Percentiles rank a stretch among this genome's conserved stretches.
Conservation (phyloP, 2,329 filamentous ascomycete species). For the Trichoderma aggressivum region DNA sequence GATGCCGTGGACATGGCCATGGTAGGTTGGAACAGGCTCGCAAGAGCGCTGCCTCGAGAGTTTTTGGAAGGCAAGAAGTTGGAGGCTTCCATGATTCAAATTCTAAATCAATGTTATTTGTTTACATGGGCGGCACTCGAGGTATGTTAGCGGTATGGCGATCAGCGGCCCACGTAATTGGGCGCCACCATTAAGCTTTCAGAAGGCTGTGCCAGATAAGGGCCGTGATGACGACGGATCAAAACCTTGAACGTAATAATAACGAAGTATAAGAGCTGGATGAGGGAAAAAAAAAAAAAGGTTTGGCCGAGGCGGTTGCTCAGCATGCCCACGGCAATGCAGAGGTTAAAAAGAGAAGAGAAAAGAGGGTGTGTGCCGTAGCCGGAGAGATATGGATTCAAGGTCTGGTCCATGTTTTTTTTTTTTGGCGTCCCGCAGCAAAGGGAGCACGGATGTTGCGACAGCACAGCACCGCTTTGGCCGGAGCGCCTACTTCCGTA, state of each 20-base stretch:
- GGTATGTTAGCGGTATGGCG: conserved; percentile 7
- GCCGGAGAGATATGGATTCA: conserved; percentile 7
- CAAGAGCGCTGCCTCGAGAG: conserved; percentile 6
- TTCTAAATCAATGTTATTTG: conserved; percentile 3
- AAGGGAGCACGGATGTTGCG: conserved; percentile 12
- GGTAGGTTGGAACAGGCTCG: conserved; percentile 21
- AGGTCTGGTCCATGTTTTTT: neutral
- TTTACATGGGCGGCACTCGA: conserved; percentile 21
- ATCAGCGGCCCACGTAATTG: conserved; percentile 11
- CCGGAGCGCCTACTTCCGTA: no score
- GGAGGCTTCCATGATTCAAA: neutral
- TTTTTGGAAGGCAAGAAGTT: conserved; percentile 6
- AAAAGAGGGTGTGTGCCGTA: neutral
- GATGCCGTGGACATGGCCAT: conserved; percentile 49
- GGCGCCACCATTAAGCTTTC: conserved; percentile 11
- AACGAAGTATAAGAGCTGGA: neutral
- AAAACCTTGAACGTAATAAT: neutral
- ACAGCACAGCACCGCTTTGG: conserved; percentile 5
- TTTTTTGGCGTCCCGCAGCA: conserved; percentile 4
- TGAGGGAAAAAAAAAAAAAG: neutral
- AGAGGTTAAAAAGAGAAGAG: neutral
- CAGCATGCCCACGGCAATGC: neutral
- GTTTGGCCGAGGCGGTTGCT: neutral
- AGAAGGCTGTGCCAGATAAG: neutral
- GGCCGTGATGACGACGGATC: neutral